Evolutionary conservation across 202 grass and related monocot species (phyloP).

Genomic region (Musa balbisiana): DNA sequence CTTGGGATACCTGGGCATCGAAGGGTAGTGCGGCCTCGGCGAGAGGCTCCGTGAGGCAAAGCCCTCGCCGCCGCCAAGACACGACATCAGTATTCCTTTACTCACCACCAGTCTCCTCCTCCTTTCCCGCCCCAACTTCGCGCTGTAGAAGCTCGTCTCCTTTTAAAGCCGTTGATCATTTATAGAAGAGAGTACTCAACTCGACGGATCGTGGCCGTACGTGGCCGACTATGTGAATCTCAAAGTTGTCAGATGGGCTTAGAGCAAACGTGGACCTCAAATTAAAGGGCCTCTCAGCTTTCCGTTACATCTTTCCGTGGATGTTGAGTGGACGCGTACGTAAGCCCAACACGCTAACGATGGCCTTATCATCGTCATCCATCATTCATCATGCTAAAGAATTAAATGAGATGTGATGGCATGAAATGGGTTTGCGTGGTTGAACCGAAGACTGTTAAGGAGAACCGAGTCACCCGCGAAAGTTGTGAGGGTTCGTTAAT

Average conservation of each 20-base stretch:
- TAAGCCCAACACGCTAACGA: too few species aligned
- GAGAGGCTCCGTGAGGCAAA: constrained; percentile 34
- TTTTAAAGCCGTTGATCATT: background rate
- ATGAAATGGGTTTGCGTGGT: too few species aligned
- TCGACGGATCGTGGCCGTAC: background rate
- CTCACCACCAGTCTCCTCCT: background rate
- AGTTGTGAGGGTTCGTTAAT: too few species aligned
- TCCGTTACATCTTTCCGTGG: background rate
- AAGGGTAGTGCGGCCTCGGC: constrained; percentile 54
- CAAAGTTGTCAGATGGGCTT: background rate
- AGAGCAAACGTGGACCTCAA: background rate
- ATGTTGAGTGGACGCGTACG: too few species aligned
- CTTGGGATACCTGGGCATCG: constrained; percentile 60
- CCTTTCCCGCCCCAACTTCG: background rate
- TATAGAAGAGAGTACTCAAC: background rate
- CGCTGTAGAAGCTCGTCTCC: background rate
- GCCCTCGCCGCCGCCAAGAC: constrained; percentile 32
- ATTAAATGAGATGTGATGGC: too few species aligned
- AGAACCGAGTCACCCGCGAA: too few species aligned
- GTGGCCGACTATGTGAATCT: background rate
- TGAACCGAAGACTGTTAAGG: too few species aligned
- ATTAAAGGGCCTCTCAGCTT: background rate
- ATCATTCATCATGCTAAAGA: too few species aligned
- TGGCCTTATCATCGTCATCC: too few species aligned
- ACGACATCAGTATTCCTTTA: constrained; percentile 13